Base-by-base conservation (phyloP, 192 early-diverging fungal genomes). In the Fimicolochytrium jonesii region DNA sequence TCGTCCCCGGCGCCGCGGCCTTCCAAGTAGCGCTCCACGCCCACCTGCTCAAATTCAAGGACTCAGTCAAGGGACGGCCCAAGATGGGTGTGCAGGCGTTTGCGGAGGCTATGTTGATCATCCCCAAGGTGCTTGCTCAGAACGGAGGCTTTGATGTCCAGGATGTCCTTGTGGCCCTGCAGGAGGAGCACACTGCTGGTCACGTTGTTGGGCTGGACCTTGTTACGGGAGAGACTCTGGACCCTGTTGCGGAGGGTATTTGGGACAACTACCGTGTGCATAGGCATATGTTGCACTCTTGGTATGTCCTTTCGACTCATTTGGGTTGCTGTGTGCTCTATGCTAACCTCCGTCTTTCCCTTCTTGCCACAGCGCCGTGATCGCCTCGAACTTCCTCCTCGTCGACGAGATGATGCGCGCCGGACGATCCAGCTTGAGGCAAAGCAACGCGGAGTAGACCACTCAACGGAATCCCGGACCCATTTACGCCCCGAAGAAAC, bases 211-310 rank as follows among this genome's bases (percentile, higher is more conserved):
- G 97, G 39, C 73, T 97, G 22, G 95, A 99, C 69, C 83, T 99
- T 59, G 87, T 87, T 51, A 94, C 92, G 0, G 95, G 97, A 34
- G 94, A 95, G 67, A 87, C 91, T 30, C 69, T 94, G 70, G 94
- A 99, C 61, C 97, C 97, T 1, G 73, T 82, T 46, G 70, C 86
- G 36, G 91, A 97, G 70, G 97, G 97, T 43, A 91, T 99, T 55
- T 97, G 91, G 91, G 93, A 98, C 72, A 98, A 98, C 80, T 97
- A 97, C 82, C 88, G 95, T 39, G 97, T 99, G 41, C 80, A 92
- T 58, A 83, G 93, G 32, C 92, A 97, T 72, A 88, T 97, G 90
- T 80, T 99, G 50, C 90, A 97, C 71, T 95, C 92, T 66, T 92
- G 90, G 79, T 89, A 80, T 39, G 69, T 35, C 52, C 26, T n/a